Evolutionary conservation across 352 stramenopile genomes (phyloP).

Genomic region (Phytopythium ostracodes): DNA sequence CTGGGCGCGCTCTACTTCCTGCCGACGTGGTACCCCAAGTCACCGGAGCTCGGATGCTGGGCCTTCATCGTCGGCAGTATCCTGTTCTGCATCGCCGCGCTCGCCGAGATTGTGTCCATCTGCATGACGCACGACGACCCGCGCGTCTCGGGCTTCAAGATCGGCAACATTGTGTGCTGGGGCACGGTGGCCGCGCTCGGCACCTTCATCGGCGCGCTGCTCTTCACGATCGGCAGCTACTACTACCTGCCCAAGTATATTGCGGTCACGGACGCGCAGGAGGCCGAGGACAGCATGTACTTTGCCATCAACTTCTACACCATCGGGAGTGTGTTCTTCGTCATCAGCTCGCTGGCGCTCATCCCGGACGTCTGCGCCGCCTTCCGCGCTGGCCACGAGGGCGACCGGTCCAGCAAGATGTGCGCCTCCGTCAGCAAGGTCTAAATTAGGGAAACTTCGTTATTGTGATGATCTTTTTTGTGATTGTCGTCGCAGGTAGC

Average conservation of each 20-base stretch:
- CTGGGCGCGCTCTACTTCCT: conserved; percentile 80
- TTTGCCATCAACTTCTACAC: conserved; percentile 72
- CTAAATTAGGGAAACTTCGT: not conserved
- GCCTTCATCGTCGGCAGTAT: conserved; percentile 70
- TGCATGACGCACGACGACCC: conserved; percentile 53
- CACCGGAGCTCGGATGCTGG: conserved; percentile 65
- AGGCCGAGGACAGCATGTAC: conserved; percentile 66
- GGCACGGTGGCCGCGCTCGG: conserved; percentile 36
- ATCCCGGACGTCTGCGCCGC: conserved; percentile 46
- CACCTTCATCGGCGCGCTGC: conserved; percentile 58
- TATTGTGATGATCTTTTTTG: not conserved
- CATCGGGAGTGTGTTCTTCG: conserved; percentile 72
- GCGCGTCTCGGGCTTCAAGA: conserved; percentile 35
- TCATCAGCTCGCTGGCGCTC: conserved; percentile 58
- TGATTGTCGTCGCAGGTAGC: not conserved
- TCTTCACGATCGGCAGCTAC: conserved; percentile 78
- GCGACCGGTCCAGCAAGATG: conserved; percentile 5
- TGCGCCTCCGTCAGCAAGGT: conserved; percentile 7
- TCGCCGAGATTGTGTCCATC: conserved; percentile 67
- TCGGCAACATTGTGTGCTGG: conserved; percentile 58
- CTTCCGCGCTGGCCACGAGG: conserved; percentile 29
- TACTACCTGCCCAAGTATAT: conserved; percentile 82
- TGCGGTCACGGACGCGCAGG: conserved; percentile 38
- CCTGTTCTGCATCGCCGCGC: conserved; percentile 51
- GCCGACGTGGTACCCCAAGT: conserved; percentile 63